Conservation (phyloP, 2,329 filamentous ascomycete genomes). For the Calonectria pseudoreteaudii region DNA sequence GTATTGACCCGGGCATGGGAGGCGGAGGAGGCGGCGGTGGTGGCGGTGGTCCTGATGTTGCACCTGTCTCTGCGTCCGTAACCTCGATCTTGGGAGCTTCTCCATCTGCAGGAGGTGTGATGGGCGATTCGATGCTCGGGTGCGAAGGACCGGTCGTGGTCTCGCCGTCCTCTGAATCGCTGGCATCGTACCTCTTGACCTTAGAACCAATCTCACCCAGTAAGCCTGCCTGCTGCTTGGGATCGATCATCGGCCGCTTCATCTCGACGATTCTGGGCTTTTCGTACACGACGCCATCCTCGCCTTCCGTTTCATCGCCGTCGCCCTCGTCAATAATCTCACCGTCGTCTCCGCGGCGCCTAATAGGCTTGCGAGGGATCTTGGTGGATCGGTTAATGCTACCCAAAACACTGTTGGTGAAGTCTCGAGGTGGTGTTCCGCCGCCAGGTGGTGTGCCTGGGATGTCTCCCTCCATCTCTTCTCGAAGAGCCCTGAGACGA, state of each 20-base stretch:
- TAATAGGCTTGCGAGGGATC: slow-evolving; percentile 67
- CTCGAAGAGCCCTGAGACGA: slow-evolving; percentile 88
- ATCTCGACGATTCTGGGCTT: slow-evolving; percentile 85
- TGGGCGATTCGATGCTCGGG: slow-evolving; percentile 79
- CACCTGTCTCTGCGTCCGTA: slow-evolving; percentile 44
- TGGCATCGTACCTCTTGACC: slow-evolving; percentile 78
- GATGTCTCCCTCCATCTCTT: slow-evolving; percentile 84
- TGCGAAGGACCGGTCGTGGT: slow-evolving; percentile 81
- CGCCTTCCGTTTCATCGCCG: slow-evolving; percentile 62
- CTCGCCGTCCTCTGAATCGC: slow-evolving; percentile 77
- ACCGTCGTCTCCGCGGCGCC: slow-evolving; percentile 49
- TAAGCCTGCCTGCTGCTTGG: slow-evolving; percentile 75
- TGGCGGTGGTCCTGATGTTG: slow-evolving; percentile 47
- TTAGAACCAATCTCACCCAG: slow-evolving; percentile 79
- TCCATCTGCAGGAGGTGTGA: slow-evolving; percentile 72
- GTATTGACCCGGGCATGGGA: slow-evolving; percentile 50
- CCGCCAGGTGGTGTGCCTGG: slow-evolving; percentile 60
- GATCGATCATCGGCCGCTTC: slow-evolving; percentile 74
- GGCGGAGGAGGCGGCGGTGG: slow-evolving; percentile 54
- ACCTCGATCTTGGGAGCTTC: slow-evolving; percentile 72
- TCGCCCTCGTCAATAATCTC: slow-evolving; percentile 63
- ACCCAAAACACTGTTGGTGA: slow-evolving; percentile 80
- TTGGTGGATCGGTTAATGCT: slow-evolving; percentile 73
- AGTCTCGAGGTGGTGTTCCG: slow-evolving; percentile 68
- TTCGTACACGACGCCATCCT: slow-evolving; percentile 71